A percentile compares a stretch with the other conserved stretches of the same genome.
Evolutionary conservation across 2,329 filamentous ascomycete species (phyloP).

Genomic region (Elsinoe necatrix): DNA sequence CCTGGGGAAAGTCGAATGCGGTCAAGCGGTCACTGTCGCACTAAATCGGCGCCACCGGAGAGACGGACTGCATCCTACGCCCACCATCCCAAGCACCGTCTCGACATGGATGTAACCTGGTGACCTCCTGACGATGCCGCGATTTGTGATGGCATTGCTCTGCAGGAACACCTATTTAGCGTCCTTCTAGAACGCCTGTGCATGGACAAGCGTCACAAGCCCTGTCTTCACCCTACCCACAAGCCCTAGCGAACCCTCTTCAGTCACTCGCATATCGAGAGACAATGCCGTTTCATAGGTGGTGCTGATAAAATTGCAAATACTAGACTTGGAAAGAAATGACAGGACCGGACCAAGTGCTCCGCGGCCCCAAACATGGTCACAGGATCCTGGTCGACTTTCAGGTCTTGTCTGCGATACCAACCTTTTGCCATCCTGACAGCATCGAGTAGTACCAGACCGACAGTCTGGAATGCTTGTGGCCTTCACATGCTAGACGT

Average conservation of each 20-base stretch:
- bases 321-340: neutral
- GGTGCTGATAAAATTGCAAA: neutral
- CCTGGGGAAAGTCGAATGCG: slow-evolving; percentile 3
- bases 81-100: slow-evolving; percentile 3
- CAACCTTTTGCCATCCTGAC: neutral
- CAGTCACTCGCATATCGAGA: slow-evolving; percentile 1
- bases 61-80: slow-evolving; percentile 3
- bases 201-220: slow-evolving; percentile 13
- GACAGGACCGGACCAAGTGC: neutral
- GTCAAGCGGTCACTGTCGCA: slow-evolving; percentile 7
- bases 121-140: neutral
- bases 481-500: neutral
- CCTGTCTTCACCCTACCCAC: neutral
- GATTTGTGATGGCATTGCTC: slow-evolving; percentile 1
- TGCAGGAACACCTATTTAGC: slow-evolving; percentile 14
- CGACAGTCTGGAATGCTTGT: neutral
- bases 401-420: neutral
- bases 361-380: neutral
- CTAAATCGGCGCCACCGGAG: slow-evolving; percentile 6
- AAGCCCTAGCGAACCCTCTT: neutral
- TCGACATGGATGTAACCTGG: slow-evolving; percentile 8
- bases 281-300: neutral
- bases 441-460: slow-evolving; percentile 9
- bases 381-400: slow-evolving; percentile 6
- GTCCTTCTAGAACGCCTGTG: neutral